Conservation (phyloP, 805 yeast species). For the Wickerhamiella dianesei region DNA sequence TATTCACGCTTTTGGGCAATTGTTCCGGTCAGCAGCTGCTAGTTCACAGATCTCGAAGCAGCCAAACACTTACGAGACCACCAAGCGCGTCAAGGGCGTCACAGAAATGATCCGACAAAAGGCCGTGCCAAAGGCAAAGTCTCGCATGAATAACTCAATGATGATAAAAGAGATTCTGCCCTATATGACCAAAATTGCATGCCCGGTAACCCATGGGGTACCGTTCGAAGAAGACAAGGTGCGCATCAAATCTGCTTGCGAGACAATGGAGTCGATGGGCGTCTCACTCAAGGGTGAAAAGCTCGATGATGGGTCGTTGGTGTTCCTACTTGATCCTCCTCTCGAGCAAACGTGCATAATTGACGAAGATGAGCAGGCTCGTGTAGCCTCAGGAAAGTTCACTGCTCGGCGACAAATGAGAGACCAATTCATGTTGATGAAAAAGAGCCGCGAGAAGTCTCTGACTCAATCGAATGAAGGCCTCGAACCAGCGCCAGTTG, state of each 20-base stretch:
- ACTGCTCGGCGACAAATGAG: slow-evolving; percentile 1
- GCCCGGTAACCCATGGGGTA: slow-evolving; percentile 16
- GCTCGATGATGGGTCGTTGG: slow-evolving; percentile 22
- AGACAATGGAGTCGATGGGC: slow-evolving; percentile 18
- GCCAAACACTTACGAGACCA: slow-evolving; percentile 19
- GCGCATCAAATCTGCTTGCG: slow-evolving; percentile 13
- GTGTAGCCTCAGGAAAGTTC: slow-evolving; percentile 2
- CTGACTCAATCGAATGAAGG: too few species aligned
- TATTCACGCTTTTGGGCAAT: slow-evolving; percentile 45
- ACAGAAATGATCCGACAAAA: slow-evolving; percentile 18
- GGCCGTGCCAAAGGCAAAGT: slow-evolving; percentile 10
- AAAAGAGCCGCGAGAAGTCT: background rate
- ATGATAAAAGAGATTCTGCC: slow-evolving; percentile 24
- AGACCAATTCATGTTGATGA: background rate
- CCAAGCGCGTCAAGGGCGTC: slow-evolving; percentile 23
- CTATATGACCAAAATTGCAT: slow-evolving; percentile 18
- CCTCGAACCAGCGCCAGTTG: too few species aligned
- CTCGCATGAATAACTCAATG: slow-evolving; percentile 6
- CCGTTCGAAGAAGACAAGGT: slow-evolving; percentile 12
- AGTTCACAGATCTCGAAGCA: slow-evolving; percentile 10
- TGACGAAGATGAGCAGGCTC: slow-evolving; percentile 6
- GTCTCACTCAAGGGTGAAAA: slow-evolving; percentile 17
- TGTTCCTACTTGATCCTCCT: slow-evolving; percentile 26
- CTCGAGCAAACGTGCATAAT: slow-evolving; percentile 20
- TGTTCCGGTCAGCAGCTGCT: slow-evolving; percentile 35